Evolutionary conservation across 2,329 filamentous ascomycete species (phyloP), one percentile per base, ranked within the genome.

Genomic region (Beauveria caledonica): DNA sequence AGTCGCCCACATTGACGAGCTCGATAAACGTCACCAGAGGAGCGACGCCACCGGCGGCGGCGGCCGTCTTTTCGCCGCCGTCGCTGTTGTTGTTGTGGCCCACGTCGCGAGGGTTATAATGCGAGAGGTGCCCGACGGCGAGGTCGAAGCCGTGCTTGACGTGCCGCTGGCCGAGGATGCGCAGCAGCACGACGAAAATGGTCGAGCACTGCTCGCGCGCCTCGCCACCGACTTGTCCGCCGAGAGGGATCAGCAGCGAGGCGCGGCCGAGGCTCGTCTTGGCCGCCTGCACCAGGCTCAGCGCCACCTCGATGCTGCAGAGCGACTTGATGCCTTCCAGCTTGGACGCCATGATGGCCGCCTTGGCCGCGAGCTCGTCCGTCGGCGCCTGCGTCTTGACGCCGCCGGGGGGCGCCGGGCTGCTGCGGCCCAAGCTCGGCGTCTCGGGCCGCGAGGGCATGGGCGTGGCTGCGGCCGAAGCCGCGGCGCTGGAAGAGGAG

Each of bases 11-110:
- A 70, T 99, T 99, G 72, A 99, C 94, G 29, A 99, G 83, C 75
- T 99, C 94, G 63, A 99, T 85, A 68, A 99, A 99, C 0, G 90
- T 97, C 50, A 97, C 92, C 4, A 99, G 81, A 2, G 94, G 94
- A 59, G 92, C 91, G 8, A 97, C 92, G 1, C 49, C 50, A 3
- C 36, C 29, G 10, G 17, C 10, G 29, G 3, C 29, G 11, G 4
- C 11, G 17, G 89, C 90, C 39, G 83, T 78, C 64, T 86, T 80
- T 13, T 51, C 49, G n/a, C 19, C 19, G 29, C 29, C 29, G 67
- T 84, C 84, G 65, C 19, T 21, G 21, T 11, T 13, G 33, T 15
- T 51, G 27, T 88, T 85, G 64, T 89, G 85, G 68, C 78, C 88
- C 36, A 90, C 87, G 65, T 95, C 88, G 17, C 92, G 86, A 45